A percentile compares a stretch with the other conserved stretches of the same genome.
These are phyloP conservation scores for Coniophora puteana DNA, from an alignment of 1,284 basidiomycete genomes.

Conservation along the genomic window DNA sequence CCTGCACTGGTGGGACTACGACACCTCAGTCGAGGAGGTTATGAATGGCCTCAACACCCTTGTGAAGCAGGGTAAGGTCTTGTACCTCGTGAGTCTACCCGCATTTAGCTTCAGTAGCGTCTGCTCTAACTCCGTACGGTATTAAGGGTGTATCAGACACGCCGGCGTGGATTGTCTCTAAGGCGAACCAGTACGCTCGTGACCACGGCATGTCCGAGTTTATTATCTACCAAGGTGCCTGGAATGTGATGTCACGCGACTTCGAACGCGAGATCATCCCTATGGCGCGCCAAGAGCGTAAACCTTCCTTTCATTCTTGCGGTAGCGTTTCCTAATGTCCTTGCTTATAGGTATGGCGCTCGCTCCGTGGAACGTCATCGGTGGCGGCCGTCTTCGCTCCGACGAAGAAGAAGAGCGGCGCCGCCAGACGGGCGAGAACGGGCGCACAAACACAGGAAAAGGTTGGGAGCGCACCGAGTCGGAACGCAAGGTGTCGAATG, in stretches of 20 bases:
- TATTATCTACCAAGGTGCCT: constrained; percentile 53
- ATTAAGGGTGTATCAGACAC: constrained; percentile 35
- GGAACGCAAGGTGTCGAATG: constrained; percentile 23
- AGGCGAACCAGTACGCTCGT: constrained; percentile 50
- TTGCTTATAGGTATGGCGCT: constrained; percentile 32
- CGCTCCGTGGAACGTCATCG: constrained; percentile 39
- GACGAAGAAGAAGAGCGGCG: constrained; percentile 30
- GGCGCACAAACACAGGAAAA: constrained; percentile 12
- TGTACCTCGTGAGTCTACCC: constrained; percentile 33
- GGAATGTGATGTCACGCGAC: constrained; percentile 46
- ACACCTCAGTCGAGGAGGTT: constrained; percentile 42
- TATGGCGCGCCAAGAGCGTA: constrained; percentile 43
- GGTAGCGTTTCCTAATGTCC: not conserved
- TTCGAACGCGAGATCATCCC: constrained; percentile 62
- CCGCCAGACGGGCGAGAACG: constrained; percentile 24
- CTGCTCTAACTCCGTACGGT: constrained; percentile 15
- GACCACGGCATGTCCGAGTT: constrained; percentile 47
- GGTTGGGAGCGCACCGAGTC: constrained; percentile 28
- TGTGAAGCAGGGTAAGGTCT: constrained; percentile 39
- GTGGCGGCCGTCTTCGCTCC: constrained; percentile 30
- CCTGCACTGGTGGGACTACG: constrained; percentile 43
- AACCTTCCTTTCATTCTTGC: not conserved
- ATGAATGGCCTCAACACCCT: constrained; percentile 47
- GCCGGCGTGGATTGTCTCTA: constrained; percentile 53
- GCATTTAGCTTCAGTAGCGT: not conserved